Base-by-base conservation (phyloP, 2,329 filamentous ascomycete genomes). In the Aspergillus amoenus region DNA sequence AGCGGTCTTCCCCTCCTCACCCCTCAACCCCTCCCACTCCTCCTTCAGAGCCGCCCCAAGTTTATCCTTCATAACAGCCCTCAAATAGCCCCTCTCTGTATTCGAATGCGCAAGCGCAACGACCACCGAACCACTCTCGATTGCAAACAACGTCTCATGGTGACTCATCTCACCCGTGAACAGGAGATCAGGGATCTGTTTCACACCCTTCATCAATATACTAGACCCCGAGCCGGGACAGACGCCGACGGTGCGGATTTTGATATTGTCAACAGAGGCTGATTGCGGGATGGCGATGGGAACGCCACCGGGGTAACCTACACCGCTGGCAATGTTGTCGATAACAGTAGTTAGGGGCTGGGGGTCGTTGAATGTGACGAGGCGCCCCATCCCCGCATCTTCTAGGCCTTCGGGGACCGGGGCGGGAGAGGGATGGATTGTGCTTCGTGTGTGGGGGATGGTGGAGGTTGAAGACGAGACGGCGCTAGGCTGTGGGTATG, bases 131-230 rank as follows among this genome's bases (percentile, higher is more conserved):
- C 93, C 93, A 57, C 87, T 84, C 78, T 97, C 93, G 27, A 90
- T 91, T 1, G 92, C 91, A 40, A 89, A 85, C 57, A 99, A 82
- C 3, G 93, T 92, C 62, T 94, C 91, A 71, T 99, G 94, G 71
- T 99, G 94, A 67, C 86, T 90, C 80, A 97, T 84, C 78, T 99
- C 94, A 2, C 94, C 94, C 0, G 91, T 97, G 65, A 99, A 90
- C 4, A 95, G 76, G 40, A 97, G 74, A 68, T 97, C 91, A 0
- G 92, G 91, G 41, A 76, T 68, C 2, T 66, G 51, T 61, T 2
- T 65, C 63, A 11, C 63, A 52, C 82, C 82, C 61, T 86, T 85
- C 57, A 97, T 83, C 18, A 97, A 68, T 1, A 81, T 82, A 40
- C 88, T 85, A 2, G 87, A 89, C 0, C 94, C 94, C 6, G 90